Evolutionary conservation across 1,284 basidiomycete species (phyloP).

Genomic region (Leccinum fallax): DNA sequence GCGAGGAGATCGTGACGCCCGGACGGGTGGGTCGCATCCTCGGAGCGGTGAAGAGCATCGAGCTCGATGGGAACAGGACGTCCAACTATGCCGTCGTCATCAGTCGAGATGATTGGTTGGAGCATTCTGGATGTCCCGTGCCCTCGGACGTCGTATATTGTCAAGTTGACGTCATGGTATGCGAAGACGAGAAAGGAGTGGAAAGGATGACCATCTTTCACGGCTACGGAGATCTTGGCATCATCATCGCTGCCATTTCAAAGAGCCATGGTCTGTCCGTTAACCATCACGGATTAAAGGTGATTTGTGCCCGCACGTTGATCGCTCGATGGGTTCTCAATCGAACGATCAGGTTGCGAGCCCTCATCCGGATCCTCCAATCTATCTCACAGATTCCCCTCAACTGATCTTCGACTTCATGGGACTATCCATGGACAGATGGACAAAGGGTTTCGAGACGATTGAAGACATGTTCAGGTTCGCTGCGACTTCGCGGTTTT

Average conservation of each 20-base stretch:
- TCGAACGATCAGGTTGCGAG: conserved; percentile 41
- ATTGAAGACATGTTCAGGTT: conserved; percentile 58
- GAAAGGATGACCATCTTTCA: conserved; percentile 55
- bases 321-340: conserved; percentile 3
- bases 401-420: conserved; percentile 55
- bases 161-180: conserved; percentile 67
- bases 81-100: conserved; percentile 64
- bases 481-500: conserved; percentile 53
- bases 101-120: conserved; percentile 29
- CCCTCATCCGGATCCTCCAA: conserved; percentile 42
- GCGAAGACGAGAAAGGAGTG: conserved; percentile 49
- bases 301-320: conserved; percentile 26
- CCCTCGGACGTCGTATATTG: conserved; percentile 39
- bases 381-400: conserved; percentile 47
- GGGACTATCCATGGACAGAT: conserved; percentile 53
- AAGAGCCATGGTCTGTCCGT: conserved; percentile 52
- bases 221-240: conserved; percentile 68
- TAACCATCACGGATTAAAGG: conserved; percentile 60
- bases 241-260: conserved; percentile 61
- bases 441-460: conserved; percentile 55
- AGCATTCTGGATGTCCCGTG: conserved; percentile 13
- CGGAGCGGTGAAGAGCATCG: conserved; percentile 50
- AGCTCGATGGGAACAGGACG: conserved; percentile 52
- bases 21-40: conserved; percentile 46
- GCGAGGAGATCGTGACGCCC: conserved; percentile 35